A percentile compares a stretch with the other conserved stretches of the same genome.
phyloP scores from a whole-genome alignment of 192 early-diverging fungal species.

The Coemansia reversa region DNA sequence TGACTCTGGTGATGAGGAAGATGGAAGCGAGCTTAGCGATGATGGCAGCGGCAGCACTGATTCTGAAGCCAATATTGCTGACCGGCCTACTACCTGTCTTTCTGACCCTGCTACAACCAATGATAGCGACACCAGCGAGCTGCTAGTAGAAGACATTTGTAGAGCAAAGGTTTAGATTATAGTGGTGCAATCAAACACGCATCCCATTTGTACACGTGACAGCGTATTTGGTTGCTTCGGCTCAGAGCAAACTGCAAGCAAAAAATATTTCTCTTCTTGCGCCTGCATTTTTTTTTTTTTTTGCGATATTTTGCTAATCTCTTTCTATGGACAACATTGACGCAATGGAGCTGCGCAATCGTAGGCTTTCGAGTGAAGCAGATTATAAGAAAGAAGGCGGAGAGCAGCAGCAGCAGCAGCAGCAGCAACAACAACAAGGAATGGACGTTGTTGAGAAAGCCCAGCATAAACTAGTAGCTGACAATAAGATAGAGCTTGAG shows the following conservation, averaged over 20 bases:
- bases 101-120: neutral
- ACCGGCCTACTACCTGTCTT: neutral
- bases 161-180: conserved; percentile 13
- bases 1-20: conserved; percentile 34
- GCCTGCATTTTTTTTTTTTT: conserved; percentile 2
- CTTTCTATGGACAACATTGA: neutral
- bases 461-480: neutral
- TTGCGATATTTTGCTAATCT: neutral
- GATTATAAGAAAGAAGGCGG: neutral
- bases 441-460: neutral
- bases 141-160: conserved; percentile 14
- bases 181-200: no score
- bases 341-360: conserved; percentile 32
- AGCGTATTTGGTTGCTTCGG: no score
- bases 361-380: conserved; percentile 16
- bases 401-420: neutral
- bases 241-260: no score
- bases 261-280: neutral
- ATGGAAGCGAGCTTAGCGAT: conserved; percentile 9
- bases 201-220: neutral
- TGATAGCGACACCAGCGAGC: conserved; percentile 16
- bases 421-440: neutral
- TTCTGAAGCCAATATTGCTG: neutral
- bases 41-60: neutral
- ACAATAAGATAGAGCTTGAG: no score